Evolutionary conservation across 1,284 basidiomycete species (phyloP).

Genomic region (Schizopora paradoxa): DNA sequence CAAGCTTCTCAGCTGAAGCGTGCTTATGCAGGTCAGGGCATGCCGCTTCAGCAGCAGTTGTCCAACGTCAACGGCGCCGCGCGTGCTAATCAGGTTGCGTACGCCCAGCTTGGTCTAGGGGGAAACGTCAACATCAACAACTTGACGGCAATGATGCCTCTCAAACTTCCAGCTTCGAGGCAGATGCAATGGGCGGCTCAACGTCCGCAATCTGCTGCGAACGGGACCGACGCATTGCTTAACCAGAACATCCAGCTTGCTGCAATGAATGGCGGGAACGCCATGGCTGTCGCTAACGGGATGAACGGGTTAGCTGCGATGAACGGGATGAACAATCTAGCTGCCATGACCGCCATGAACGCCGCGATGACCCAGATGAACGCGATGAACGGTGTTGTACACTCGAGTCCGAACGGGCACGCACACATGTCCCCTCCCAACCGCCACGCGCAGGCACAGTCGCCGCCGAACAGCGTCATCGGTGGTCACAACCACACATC

Average conservation of each 20-base stretch:
- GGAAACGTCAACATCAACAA: conserved; percentile 35
- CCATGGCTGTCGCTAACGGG: no score
- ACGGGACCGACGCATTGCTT: conserved; percentile 1
- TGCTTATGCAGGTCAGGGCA: conserved; percentile 28
- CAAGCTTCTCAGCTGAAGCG: conserved; percentile 49
- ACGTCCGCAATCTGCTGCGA: conserved; percentile 10
- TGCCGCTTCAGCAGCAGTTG: conserved; percentile 17
- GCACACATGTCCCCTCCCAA: conserved; percentile 14
- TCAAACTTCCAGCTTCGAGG: conserved; percentile 38
- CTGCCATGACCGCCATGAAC: no score
- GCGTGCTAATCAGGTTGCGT: neutral
- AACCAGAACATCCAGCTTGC: conserved; percentile 10
- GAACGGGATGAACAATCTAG: neutral
- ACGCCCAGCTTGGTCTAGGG: conserved; percentile 28
- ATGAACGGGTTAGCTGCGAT: conserved; percentile 8
- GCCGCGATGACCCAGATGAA: no score
- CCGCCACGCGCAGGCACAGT: neutral
- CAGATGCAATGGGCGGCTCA: conserved; percentile 37
- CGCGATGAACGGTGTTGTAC: no score
- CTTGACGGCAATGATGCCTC: conserved; percentile 31
- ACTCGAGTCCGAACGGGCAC: no score
- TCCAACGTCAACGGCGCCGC: conserved; percentile 5
- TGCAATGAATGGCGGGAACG: no score
- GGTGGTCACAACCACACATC: no score
- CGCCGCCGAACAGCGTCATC: no score